Percentiles rank a stretch among this genome's conserved stretches.
phyloP scores from a whole-genome alignment of 1,284 basidiomycete species.

The Austroboletus niveus region DNA sequence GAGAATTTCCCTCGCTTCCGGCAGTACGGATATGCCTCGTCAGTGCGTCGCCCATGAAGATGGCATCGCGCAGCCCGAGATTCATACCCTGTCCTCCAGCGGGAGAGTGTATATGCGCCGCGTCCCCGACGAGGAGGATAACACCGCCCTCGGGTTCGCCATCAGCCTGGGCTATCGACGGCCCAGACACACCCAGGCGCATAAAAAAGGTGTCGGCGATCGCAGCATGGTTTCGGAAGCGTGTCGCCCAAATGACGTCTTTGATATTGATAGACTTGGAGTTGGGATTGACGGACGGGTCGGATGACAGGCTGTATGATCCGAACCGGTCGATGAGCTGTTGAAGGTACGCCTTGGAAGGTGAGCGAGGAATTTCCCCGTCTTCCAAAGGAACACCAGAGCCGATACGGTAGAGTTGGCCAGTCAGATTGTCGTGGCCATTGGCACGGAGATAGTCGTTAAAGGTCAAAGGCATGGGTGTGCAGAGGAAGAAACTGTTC shows the following conservation, averaged over 20 bases:
- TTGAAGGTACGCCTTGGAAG: conserved; percentile 38
- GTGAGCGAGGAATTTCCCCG: conserved; percentile 33
- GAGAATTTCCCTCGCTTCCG: conserved; percentile 4
- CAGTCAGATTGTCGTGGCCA: conserved; percentile 8
- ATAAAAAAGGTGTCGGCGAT: conserved; percentile 35
- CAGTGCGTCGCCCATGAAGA: conserved; percentile 32
- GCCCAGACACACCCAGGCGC: conserved; percentile 17
- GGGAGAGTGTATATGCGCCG: conserved; percentile 46
- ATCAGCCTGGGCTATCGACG: not conserved
- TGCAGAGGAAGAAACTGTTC: conserved; percentile 31
- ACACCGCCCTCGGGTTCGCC: conserved; percentile 15
- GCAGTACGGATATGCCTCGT: conserved; percentile 22
- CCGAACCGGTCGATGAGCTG: conserved; percentile 37
- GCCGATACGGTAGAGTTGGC: conserved; percentile 35
- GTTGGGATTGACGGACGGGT: conserved; percentile 22
- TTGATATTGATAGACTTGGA: conserved; percentile 23
- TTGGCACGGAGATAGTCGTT: conserved; percentile 18
- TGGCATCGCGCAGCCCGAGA: conserved; percentile 43
- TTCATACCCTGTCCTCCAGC: conserved; percentile 50
- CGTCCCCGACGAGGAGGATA: conserved; percentile 41
- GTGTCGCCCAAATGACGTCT: conserved; percentile 37
- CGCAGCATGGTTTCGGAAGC: conserved; percentile 41
- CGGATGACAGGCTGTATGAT: conserved; percentile 22
- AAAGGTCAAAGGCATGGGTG: conserved; percentile 29
- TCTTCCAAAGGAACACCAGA: conserved; percentile 32